A percentile compares a stretch with the other conserved stretches of the same genome.
Conservation (phyloP, 768 basidiomycete species). For the Brasilioporus rufonigricans region DNA sequence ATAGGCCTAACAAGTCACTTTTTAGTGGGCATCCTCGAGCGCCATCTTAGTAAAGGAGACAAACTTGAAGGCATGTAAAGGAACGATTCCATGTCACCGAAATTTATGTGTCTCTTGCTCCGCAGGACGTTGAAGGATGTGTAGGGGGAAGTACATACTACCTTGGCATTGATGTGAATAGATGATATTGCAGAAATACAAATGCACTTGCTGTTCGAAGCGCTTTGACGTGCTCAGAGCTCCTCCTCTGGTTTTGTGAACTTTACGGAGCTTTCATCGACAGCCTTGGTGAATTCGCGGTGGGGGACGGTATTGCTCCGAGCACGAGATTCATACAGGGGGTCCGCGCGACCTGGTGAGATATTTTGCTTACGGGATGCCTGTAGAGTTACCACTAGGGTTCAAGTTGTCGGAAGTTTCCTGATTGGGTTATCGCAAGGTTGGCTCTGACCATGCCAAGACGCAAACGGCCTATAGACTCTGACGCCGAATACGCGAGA, state of each 20-base stretch:
- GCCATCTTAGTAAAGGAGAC: not conserved
- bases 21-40: not conserved
- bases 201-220: not conserved
- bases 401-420: not conserved
- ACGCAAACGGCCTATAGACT: slow-evolving; percentile 33
- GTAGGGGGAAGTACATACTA: not conserved
- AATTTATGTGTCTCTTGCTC: not conserved
- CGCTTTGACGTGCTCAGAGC: not conserved
- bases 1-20: slow-evolving; percentile 1
- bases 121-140: not conserved
- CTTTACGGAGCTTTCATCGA: too few relatives aligned
- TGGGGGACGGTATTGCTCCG: too few relatives aligned
- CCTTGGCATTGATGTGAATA: not conserved
- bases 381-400: too few relatives aligned
- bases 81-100: slow-evolving; percentile 12
- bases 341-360: too few relatives aligned
- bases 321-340: too few relatives aligned
- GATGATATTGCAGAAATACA: too few relatives aligned
- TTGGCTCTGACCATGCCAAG: slow-evolving; percentile 24
- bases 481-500: slow-evolving; percentile 46
- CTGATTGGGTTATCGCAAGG: not conserved
- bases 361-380: too few relatives aligned
- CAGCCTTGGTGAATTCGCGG: too few relatives aligned
- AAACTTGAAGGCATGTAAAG: not conserved
- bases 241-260: not conserved